Conservation (phyloP, 2,329 filamentous ascomycete genomes). For the Triangularia setosa region DNA sequence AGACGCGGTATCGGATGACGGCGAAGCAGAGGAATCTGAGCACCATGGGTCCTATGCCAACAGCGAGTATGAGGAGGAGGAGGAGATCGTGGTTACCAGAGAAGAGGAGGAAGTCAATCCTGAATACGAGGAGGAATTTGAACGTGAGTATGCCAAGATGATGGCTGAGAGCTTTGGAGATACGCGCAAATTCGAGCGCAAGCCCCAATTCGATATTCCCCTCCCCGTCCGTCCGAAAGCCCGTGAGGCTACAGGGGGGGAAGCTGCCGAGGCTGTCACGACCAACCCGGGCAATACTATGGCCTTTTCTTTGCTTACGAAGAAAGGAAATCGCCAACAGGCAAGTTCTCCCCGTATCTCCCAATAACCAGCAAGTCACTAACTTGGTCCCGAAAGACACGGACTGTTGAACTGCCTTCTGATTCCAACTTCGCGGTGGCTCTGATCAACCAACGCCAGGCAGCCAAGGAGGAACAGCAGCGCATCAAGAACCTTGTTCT, state of each 20-base stretch:
- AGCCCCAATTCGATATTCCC: constrained; percentile 92
- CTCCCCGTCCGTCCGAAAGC: constrained; percentile 77
- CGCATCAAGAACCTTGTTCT: constrained; percentile 97
- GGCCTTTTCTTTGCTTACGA: constrained; percentile 94
- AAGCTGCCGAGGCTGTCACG: constrained; percentile 32
- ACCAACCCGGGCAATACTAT: constrained; percentile 57
- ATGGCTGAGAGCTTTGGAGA: constrained; percentile 91
- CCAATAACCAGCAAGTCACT: neutral
- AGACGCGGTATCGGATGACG: constrained; percentile 52
- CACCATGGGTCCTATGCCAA: constrained; percentile 49
- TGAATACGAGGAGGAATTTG: constrained; percentile 94
- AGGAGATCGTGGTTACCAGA: constrained; percentile 86
- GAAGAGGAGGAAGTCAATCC: constrained; percentile 88
- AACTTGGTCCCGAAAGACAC: constrained; percentile 59
- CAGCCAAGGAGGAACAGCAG: constrained; percentile 92
- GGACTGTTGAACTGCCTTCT: constrained; percentile 81
- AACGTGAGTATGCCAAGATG: constrained; percentile 95
- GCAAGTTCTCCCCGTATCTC: constrained; percentile 40
- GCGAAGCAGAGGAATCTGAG: constrained; percentile 55
- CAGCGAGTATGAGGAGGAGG: constrained; percentile 68
- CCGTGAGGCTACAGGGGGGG: constrained; percentile 50
- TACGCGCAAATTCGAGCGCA: constrained; percentile 92
- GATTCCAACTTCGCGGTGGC: constrained; percentile 94
- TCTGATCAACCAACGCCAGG: constrained; percentile 93
- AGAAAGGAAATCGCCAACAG: constrained; percentile 93